Evolutionary conservation across 1,284 basidiomycete species (phyloP).

Genomic region (Ustilago curta): DNA sequence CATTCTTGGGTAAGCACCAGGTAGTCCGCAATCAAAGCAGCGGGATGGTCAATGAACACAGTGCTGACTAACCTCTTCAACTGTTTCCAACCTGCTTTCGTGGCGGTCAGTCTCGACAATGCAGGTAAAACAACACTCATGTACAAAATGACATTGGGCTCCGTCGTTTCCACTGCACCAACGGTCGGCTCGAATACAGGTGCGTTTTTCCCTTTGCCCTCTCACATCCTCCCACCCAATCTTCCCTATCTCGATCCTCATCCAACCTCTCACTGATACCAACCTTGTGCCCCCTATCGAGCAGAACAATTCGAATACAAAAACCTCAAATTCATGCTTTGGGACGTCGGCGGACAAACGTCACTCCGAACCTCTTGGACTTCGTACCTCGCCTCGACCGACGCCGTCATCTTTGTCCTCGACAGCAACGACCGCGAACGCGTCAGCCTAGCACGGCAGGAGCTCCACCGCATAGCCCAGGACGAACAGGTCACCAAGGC

Average conservation of each 20-base stretch:
- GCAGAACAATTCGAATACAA: slow-evolving; percentile 71
- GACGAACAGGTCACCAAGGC: slow-evolving; percentile 70
- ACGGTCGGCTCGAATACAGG: slow-evolving; percentile 71
- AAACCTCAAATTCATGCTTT: slow-evolving; percentile 72
- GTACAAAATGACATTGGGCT: slow-evolving; percentile 73
- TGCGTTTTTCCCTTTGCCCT: not conserved
- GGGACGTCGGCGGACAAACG: slow-evolving; percentile 73
- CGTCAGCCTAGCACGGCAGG: slow-evolving; percentile 71
- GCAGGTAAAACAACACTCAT: slow-evolving; percentile 73
- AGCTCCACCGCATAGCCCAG: slow-evolving; percentile 70
- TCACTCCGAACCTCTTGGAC: slow-evolving; percentile 70
- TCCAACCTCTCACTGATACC: not conserved
- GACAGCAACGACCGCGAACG: slow-evolving; percentile 72
- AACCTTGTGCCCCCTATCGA: too few relatives aligned
- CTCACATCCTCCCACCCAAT: not conserved
- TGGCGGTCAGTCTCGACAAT: slow-evolving; percentile 69
- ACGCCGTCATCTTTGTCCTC: slow-evolving; percentile 72
- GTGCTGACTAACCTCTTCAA: not conserved
- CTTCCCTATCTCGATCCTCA: not conserved
- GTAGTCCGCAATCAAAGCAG: not conserved
- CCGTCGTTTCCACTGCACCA: slow-evolving; percentile 72
- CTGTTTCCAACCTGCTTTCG: not conserved
- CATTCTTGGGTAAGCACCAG: slow-evolving; percentile 59
- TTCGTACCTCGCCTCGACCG: slow-evolving; percentile 71
- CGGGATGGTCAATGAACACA: too few relatives aligned